phyloP scores from a whole-genome alignment of 2,329 filamentous ascomycete genomes.

The Calonectria naviculata region DNA sequence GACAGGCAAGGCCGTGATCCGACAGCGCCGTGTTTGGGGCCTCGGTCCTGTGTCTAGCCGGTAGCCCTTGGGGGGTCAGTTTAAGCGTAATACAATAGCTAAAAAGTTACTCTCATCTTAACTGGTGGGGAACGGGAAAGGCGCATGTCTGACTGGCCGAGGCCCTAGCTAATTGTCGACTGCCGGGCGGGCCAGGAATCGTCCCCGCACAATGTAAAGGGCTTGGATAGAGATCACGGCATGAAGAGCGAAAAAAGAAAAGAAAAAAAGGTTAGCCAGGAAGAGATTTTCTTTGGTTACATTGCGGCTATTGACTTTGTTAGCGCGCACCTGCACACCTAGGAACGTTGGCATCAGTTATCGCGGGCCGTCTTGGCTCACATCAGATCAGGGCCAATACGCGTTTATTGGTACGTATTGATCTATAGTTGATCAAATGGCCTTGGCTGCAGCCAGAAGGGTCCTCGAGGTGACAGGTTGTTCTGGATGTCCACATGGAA shows the following conservation, averaged over 20 bases:
- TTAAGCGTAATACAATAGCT: constrained; percentile 7
- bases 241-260: neutral
- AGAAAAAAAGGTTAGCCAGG: neutral
- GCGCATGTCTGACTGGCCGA: neutral
- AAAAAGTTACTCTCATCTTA: neutral
- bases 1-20: neutral
- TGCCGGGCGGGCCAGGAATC: neutral
- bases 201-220: neutral
- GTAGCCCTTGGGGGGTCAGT: neutral
- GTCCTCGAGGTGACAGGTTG: no score
- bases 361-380: neutral
- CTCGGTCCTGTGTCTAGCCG: neutral
- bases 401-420: neutral
- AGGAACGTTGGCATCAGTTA: neutral
- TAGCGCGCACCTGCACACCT: neutral
- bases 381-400: neutral
- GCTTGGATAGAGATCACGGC: neutral
- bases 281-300: neutral
- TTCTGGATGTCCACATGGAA: no score
- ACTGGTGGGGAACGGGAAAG: neutral
- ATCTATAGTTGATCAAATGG: neutral
- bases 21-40: neutral
- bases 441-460: neutral
- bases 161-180: neutral
- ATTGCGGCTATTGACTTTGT: constrained; percentile 1